These are phyloP conservation scores for Acer negundo DNA, from an alignment of 345 rosid genomes.

Conservation along the genomic window DNA sequence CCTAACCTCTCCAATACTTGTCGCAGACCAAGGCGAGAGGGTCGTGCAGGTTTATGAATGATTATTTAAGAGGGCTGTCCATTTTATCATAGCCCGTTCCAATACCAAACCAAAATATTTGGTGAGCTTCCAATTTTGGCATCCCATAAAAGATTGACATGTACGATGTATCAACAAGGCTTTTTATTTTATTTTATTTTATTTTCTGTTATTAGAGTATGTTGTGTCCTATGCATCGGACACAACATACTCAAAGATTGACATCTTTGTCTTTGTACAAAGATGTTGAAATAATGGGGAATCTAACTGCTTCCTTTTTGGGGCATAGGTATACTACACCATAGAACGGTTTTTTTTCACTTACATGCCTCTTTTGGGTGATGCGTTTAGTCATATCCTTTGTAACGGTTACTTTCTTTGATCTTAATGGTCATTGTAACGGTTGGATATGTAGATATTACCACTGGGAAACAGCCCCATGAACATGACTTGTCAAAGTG, in stretches of 20 bases:
- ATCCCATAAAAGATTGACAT: not conserved
- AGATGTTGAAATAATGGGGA: not conserved
- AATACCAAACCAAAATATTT: not conserved
- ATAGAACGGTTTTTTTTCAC: not conserved
- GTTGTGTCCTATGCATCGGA: not conserved
- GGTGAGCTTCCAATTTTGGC: slow-evolving; percentile 13
- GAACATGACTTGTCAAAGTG: too few relatives aligned
- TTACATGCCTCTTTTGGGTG: not conserved
- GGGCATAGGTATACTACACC: not conserved
- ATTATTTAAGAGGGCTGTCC: slow-evolving; percentile 2
- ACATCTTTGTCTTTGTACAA: not conserved
- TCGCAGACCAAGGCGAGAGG: too few relatives aligned
- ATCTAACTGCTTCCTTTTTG: not conserved
- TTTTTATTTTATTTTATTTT: not conserved
- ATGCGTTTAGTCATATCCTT: not conserved
- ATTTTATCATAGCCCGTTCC: slow-evolving; percentile 11
- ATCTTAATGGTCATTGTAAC: too few relatives aligned
- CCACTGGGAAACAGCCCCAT: too few relatives aligned
- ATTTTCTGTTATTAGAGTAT: not conserved
- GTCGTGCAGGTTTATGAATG: not conserved
- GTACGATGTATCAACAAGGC: not conserved
- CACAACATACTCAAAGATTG: too few relatives aligned
- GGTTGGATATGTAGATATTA: too few relatives aligned
- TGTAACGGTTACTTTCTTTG: too few relatives aligned
- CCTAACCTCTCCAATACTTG: too few relatives aligned